Evolutionary conservation across 768 basidiomycete species (phyloP).

Genomic region (Fibroporia radiculosa): DNA sequence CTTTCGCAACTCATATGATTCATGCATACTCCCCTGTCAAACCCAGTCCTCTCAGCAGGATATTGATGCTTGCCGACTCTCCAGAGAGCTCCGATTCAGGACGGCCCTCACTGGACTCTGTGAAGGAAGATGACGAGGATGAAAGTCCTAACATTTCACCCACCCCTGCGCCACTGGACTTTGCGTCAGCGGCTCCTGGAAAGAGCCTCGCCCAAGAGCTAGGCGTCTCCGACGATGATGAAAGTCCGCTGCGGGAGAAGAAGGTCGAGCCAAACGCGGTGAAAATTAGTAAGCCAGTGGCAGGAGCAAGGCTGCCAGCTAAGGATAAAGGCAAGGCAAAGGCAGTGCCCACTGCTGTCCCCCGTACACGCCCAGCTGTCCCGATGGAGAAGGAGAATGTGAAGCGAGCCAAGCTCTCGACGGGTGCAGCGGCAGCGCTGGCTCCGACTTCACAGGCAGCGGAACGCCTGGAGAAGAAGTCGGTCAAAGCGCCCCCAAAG

Average conservation of each 20-base stretch:
- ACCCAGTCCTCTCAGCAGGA: constrained; percentile 75
- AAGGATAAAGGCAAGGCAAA: constrained; percentile 35
- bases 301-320: constrained; percentile 21
- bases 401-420: constrained; percentile 12
- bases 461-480: constrained; percentile 1
- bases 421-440: neutral
- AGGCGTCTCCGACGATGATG: constrained; percentile 22
- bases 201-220: constrained; percentile 34
- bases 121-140: constrained; percentile 14
- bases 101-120: constrained; percentile 11
- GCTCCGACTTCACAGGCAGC: constrained; percentile 1
- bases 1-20: constrained; percentile 57
- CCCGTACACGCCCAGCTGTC: constrained; percentile 9
- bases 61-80: constrained; percentile 63
- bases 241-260: constrained; percentile 45
- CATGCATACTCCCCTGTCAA: constrained; percentile 79
- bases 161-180: constrained; percentile 9
- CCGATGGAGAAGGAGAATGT: constrained; percentile 25
- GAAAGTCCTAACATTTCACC: constrained; percentile 10
- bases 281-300: constrained; percentile 9
- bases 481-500: constrained; percentile 1
- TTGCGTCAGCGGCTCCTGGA: constrained; percentile 9
- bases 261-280: constrained; percentile 28
- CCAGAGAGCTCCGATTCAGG: constrained; percentile 16
- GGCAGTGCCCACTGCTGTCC: constrained; percentile 6